Base-by-base conservation (phyloP, 306 rosid genomes). In the Cicer judaicum region DNA sequence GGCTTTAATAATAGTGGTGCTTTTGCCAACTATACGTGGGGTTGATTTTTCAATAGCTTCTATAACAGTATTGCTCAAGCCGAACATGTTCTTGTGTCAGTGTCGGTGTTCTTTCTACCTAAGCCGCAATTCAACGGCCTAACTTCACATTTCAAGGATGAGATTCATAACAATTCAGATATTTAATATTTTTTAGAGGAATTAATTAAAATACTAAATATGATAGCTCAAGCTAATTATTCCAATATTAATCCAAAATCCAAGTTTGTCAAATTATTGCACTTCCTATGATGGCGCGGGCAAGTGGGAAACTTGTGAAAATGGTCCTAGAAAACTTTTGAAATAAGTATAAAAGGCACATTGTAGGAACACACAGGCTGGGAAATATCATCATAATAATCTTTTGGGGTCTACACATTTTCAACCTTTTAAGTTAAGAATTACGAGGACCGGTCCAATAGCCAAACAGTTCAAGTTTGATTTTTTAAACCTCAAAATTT, bases 231-330 rank as follows among this genome's bases (percentile, higher is more conserved):
- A 44, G 8, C 34, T 29, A 29, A 29, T 21, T 10, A 53, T 62
- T 36, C 47, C 39, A 64, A 64, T 70, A 43, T 63, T 21, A 76
- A 61, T n/a, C n/a, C n/a, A 80, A 69, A 77, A 10, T 50, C n/a
- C n/a, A 53, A 69, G 73, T 79, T 56, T 73, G 64, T 82, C 16
- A 0, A 50, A 44, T 50, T 53, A 59, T 57, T 53, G 78, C 52
- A 14, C 80, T 36, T 68, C 87, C 80, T 72, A 75, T 42, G 53
- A 70, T 80, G 72, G 84, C 39, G 74, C 39, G 74, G 57, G 59
- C 63, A 68, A 67, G 74, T 76, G 65, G 75, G 48, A 72, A 29
- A 10, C 56, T 60, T 55, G 66, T 61, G 40, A 8, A 55, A 52
- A 72, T 63, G 69, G 80, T 60, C 82, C 61, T 65, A 57, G 29